Evolutionary conservation across 352 stramenopile species (phyloP).

Genomic region (Pythium rishiriense): DNA sequence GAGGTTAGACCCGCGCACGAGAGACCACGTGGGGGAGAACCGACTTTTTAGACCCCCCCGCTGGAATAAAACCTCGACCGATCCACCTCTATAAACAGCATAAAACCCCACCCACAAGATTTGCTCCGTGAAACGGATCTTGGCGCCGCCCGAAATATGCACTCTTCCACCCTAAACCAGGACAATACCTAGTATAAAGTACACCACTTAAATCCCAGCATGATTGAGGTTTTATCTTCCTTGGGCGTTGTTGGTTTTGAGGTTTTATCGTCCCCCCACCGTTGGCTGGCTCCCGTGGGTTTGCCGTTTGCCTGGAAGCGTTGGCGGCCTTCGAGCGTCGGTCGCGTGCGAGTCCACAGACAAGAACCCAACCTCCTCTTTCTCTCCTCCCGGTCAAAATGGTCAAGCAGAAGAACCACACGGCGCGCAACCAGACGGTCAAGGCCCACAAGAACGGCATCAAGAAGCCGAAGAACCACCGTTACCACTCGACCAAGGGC

Average conservation of each 20-base stretch:
- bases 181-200: slow-evolving; percentile 3
- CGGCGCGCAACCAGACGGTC: slow-evolving; percentile 96
- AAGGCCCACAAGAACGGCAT: slow-evolving; percentile 98
- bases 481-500: slow-evolving; percentile 94
- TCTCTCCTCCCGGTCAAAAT: slow-evolving; percentile 47
- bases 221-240: slow-evolving; percentile 2
- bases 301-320: slow-evolving; percentile 1
- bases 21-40: slow-evolving; percentile 23
- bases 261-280: not conserved
- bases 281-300: slow-evolving; percentile 28
- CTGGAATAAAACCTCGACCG: slow-evolving; percentile 8
- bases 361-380: slow-evolving; percentile 30
- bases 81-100: slow-evolving; percentile 1
- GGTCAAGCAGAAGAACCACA: slow-evolving; percentile 98
- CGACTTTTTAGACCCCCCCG: not conserved
- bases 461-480: slow-evolving; percentile 96
- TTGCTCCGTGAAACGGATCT: slow-evolving; percentile 19
- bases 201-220: slow-evolving; percentile 1
- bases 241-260: not conserved
- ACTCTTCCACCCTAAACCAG: not conserved
- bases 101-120: slow-evolving; percentile 13
- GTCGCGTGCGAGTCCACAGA: not conserved
- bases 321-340: slow-evolving; percentile 2
- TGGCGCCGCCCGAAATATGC: not conserved
- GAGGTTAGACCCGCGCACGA: not conserved